Conservation (phyloP, 192 early-diverging fungal species). For the Coemansia sp. region DNA sequence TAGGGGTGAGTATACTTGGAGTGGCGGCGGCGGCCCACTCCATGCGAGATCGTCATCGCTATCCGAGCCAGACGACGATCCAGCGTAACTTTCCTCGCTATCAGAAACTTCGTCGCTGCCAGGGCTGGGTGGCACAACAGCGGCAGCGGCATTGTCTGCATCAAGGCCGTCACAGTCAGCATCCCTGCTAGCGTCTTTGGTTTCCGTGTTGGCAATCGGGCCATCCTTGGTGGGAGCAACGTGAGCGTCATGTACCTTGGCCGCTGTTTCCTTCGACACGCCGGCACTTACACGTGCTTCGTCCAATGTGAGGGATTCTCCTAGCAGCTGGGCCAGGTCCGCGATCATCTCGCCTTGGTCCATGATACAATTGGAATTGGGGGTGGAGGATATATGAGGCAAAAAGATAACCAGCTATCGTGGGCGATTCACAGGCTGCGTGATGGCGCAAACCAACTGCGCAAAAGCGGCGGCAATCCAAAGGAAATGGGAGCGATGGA, state of each 20-base stretch:
- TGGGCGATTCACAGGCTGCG: not conserved
- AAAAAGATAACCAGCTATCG: not conserved
- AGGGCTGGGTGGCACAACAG: not conserved
- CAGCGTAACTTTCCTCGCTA: slow-evolving; percentile 2
- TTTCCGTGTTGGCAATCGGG: not conserved
- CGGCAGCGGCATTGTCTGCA: not conserved
- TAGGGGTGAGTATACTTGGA: slow-evolving; percentile 14
- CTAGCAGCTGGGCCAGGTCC: slow-evolving; percentile 29
- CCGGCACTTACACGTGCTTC: not conserved
- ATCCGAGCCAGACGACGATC: slow-evolving; percentile 17
- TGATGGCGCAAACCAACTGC: not conserved
- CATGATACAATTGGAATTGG: not conserved
- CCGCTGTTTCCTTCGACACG: not conserved
- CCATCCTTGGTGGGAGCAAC: not conserved
- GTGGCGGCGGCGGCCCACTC: slow-evolving; percentile 1
- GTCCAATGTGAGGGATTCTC: slow-evolving; percentile 18
- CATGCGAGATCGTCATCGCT: slow-evolving; percentile 6
- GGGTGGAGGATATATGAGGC: not conserved
- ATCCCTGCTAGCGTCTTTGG: not conserved
- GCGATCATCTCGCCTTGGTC: slow-evolving; percentile 9
- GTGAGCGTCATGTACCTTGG: not conserved
- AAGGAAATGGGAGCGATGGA: not conserved
- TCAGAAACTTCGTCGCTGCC: slow-evolving; percentile 8
- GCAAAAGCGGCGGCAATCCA: not conserved
- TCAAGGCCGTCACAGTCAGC: not conserved